Percentiles rank a stretch among this genome's conserved stretches.
These are phyloP conservation scores for Penicillium herquei DNA, from an alignment of 495 filamentous ascomycete genomes.

Conservation along the genomic window DNA sequence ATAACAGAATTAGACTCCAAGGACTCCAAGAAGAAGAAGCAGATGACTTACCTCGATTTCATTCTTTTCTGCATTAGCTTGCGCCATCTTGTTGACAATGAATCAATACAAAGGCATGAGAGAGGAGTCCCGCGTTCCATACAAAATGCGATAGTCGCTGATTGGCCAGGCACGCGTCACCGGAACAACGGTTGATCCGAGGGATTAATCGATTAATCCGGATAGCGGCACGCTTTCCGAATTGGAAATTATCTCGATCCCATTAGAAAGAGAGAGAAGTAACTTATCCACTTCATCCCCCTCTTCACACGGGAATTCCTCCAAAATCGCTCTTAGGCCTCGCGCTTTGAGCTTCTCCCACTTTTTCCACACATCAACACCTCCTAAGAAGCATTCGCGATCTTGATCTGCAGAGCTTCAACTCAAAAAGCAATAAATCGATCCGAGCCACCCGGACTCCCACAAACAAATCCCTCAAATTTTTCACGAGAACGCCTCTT, in stretches of 20 bases:
- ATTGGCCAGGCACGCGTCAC: constrained; percentile 24
- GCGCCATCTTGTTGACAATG: neutral
- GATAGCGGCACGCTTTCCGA: neutral
- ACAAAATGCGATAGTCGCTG: constrained; percentile 8
- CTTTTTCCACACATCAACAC: too few species aligned
- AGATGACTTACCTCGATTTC: constrained; percentile 33
- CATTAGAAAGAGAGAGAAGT: neutral
- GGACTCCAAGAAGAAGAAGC: neutral
- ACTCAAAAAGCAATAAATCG: neutral
- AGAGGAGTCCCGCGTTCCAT: constrained; percentile 18
- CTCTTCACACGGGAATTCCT: neutral
- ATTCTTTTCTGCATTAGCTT: constrained; percentile 1
- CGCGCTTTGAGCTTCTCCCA: too few species aligned
- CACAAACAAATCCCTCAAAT: neutral
- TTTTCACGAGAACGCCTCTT: neutral
- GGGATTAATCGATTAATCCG: neutral
- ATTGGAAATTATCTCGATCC: neutral
- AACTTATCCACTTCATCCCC: neutral
- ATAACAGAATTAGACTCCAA: neutral
- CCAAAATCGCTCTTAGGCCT: neutral
- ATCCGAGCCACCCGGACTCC: neutral
- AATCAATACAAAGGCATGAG: neutral
- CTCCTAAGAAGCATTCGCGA: too few species aligned
- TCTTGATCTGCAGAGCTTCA: neutral
- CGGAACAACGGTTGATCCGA: constrained; percentile 19